phyloP scores from a whole-genome alignment of 768 basidiomycete genomes.

The Arthromyces matolae region DNA sequence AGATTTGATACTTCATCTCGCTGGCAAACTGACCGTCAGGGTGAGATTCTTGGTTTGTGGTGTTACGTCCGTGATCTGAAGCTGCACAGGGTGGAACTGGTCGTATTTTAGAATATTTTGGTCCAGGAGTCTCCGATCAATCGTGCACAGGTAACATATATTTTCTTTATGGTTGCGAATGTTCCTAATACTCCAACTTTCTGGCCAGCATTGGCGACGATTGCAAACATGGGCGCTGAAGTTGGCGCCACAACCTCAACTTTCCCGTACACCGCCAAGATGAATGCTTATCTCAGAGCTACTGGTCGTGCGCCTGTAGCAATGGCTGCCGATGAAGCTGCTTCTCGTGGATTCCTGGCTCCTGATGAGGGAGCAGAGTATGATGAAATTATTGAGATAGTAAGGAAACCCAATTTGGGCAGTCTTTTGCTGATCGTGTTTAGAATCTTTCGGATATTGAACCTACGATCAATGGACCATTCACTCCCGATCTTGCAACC shows the following conservation, averaged over 20 bases:
- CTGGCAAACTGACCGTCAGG: conserved; percentile 90
- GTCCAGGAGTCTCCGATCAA: conserved; percentile 82
- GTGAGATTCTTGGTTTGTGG: conserved; percentile 40
- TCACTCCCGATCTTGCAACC: conserved; percentile 95
- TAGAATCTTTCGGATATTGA: conserved; percentile 88
- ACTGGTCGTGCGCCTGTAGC: conserved; percentile 89
- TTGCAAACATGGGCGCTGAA: conserved; percentile 99
- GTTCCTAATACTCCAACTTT: background rate
- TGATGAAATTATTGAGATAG: conserved; percentile 92
- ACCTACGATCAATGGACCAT: conserved; percentile 93
- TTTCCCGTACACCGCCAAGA: conserved; percentile 91
- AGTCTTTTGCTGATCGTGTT: conserved; percentile 2
- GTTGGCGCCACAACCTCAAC: conserved; percentile 99
- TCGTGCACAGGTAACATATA: conserved; percentile 78
- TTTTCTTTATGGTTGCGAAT: background rate
- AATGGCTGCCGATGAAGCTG: conserved; percentile 80
- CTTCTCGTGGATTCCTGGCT: conserved; percentile 67
- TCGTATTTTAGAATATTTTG: conserved; percentile 94
- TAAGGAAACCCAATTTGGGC: conserved; percentile 33
- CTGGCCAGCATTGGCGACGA: conserved; percentile 76
- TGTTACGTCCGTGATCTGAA: conserved; percentile 1
- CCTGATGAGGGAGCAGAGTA: conserved; percentile 90
- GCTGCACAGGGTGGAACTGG: conserved; percentile 85
- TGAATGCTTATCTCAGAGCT: conserved; percentile 86
- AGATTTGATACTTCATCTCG: conserved; percentile 91